A percentile compares a stretch with the other conserved stretches of the same genome.
These are phyloP conservation scores for Bauhinia variegata DNA, from an alignment of 306 rosid species.

Conservation along the genomic window DNA sequence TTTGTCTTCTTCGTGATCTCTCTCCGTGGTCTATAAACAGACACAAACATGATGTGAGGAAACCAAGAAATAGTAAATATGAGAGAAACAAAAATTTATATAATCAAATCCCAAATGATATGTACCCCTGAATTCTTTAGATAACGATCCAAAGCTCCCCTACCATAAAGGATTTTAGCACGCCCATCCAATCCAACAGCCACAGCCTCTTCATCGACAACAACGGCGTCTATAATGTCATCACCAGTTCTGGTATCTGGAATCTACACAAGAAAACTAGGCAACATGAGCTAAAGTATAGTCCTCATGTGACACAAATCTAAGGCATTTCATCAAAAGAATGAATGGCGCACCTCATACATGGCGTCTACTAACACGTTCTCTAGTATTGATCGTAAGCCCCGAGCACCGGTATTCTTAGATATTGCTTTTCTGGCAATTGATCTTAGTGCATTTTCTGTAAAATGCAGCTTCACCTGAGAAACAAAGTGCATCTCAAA, in stretches of 20 bases:
- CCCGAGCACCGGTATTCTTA: slow-evolving; percentile 91
- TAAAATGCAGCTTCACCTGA: slow-evolving; percentile 87
- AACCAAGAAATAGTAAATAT: not conserved
- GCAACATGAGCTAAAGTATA: not conserved
- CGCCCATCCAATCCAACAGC: slow-evolving; percentile 50
- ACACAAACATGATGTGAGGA: slow-evolving; percentile 12
- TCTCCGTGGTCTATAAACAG: slow-evolving; percentile 39
- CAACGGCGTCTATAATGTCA: slow-evolving; percentile 73
- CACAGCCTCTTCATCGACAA: slow-evolving; percentile 91
- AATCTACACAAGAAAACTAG: slow-evolving; percentile 56
- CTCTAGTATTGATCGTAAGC: slow-evolving; percentile 81
- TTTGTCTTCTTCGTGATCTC: slow-evolving; percentile 71
- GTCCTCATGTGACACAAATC: not conserved
- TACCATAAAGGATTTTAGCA: slow-evolving; percentile 83
- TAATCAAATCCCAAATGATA: slow-evolving; percentile 12
- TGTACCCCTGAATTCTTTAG: slow-evolving; percentile 61
- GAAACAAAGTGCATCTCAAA: slow-evolving; percentile 26
- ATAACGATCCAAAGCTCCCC: slow-evolving; percentile 71
- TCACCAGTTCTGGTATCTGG: slow-evolving; percentile 80
- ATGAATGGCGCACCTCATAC: slow-evolving; percentile 74
- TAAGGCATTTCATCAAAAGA: slow-evolving; percentile 4
- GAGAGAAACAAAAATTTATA: slow-evolving; percentile 4
- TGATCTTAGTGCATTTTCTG: slow-evolving; percentile 65
- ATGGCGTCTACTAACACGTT: slow-evolving; percentile 86
- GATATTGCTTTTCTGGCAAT: slow-evolving; percentile 84